phyloP scores from a whole-genome alignment of 345 rosid species.

The Trapa bicornis region DNA sequence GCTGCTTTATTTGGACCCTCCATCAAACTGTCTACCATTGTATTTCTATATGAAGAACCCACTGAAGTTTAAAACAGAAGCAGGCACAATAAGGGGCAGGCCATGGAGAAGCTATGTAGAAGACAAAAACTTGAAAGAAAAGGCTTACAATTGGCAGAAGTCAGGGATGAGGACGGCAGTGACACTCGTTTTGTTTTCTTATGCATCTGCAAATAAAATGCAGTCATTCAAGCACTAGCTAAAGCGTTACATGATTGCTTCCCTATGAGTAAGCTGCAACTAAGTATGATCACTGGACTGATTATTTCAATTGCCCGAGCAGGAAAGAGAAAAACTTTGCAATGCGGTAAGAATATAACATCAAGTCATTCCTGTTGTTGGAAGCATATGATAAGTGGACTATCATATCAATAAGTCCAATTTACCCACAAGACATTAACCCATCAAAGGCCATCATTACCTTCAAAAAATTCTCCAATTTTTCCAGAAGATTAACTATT shows the following conservation, averaged over 20 bases:
- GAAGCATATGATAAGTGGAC: background rate
- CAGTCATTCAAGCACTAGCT: background rate
- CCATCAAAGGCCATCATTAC: slow-evolving; percentile 18
- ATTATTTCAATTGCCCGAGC: background rate
- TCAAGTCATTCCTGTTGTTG: background rate
- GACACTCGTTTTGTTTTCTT: slow-evolving; percentile 36
- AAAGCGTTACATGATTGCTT: background rate
- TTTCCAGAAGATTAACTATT: slow-evolving; percentile 50
- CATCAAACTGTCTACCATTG: slow-evolving; percentile 31
- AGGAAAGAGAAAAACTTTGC: no score
- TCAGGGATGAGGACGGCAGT: slow-evolving; percentile 30
- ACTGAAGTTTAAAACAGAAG: slow-evolving; percentile 17
- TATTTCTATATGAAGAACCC: slow-evolving; percentile 29
- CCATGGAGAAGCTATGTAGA: background rate
- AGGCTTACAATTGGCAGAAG: slow-evolving; percentile 21
- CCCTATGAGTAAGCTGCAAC: background rate
- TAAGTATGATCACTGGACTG: background rate
- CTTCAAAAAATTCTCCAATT: slow-evolving; percentile 38
- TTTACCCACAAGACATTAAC: background rate
- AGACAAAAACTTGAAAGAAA: slow-evolving; percentile 1
- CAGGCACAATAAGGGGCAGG: background rate
- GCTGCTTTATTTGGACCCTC: slow-evolving; percentile 55
- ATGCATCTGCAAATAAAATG: slow-evolving; percentile 29
- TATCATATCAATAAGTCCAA: background rate
- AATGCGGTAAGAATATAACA: no score